These are phyloP conservation scores for Pseudozyma sp. DNA, from an alignment of 1,284 basidiomycete genomes.

Conservation along the genomic window DNA sequence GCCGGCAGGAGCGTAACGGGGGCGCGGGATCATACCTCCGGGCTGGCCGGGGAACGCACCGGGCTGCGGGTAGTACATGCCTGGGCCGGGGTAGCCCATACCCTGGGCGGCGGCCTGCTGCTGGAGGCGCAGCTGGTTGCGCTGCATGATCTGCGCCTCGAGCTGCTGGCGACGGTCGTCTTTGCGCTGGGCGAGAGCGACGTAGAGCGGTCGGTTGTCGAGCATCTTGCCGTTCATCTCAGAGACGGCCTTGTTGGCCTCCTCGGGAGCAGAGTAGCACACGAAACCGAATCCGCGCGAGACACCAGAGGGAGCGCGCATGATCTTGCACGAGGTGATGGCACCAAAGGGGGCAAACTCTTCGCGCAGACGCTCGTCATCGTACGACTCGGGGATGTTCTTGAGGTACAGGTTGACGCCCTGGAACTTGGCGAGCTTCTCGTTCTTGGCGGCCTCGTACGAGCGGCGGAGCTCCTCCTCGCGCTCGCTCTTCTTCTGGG, in stretches of 20 bases:
- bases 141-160: conserved; percentile 80
- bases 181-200: conserved; percentile 97
- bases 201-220: conserved; percentile 97
- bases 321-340: conserved; percentile 99
- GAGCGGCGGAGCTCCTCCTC: conserved; percentile 94
- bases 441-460: conserved; percentile 94
- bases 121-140: conserved; percentile 69
- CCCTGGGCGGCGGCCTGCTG: conserved; percentile 67
- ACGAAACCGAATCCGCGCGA: conserved; percentile 99
- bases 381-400: conserved; percentile 74
- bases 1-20: conserved; percentile 65
- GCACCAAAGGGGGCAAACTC: conserved; percentile 96
- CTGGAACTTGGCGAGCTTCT: conserved; percentile 97
- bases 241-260: conserved; percentile 98
- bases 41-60: conserved; percentile 66
- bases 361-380: conserved; percentile 68
- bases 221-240: conserved; percentile 99
- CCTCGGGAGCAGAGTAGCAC: conserved; percentile 97
- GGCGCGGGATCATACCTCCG: conserved; percentile 65
- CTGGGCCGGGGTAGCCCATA: conserved; percentile 66
- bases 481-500: conserved; percentile 98
- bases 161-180: conserved; percentile 98
- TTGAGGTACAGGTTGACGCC: conserved; percentile 99
- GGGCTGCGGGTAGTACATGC: conserved; percentile 68
- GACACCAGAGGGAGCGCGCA: conserved; percentile 83